phyloP scores from a whole-genome alignment of 176 grass and related monocot species.

The Musa troglodytarum region DNA sequence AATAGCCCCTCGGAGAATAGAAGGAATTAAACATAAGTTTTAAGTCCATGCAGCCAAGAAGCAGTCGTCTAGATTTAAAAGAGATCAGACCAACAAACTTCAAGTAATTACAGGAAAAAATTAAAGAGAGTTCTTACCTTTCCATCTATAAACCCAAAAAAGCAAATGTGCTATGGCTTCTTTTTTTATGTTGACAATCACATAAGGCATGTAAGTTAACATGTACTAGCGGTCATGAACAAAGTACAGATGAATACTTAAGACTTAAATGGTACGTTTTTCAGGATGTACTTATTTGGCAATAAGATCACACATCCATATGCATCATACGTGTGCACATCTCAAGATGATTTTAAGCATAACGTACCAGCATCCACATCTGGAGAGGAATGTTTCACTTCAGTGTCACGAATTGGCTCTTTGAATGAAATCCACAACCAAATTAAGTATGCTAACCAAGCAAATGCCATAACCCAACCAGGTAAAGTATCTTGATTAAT shows the following conservation, averaged over 20 bases:
- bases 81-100: not conserved
- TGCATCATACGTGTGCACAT: not conserved
- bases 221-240: too few species aligned
- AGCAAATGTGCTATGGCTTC: too few species aligned
- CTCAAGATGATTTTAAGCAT: not conserved
- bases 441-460: conserved; percentile 78
- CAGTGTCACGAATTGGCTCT: conserved; percentile 55
- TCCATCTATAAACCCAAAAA: too few species aligned
- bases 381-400: conserved; percentile 30
- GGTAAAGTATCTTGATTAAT: conserved; percentile 84
- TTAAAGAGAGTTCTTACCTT: not conserved
- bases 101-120: not conserved
- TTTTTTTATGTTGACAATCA: too few species aligned
- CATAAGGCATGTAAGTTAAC: too few species aligned
- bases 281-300: too few species aligned
- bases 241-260: too few species aligned
- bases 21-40: too few species aligned
- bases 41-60: too few species aligned
- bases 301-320: not conserved
- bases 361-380: conserved; percentile 44
- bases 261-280: too few species aligned
- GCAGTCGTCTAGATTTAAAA: too few species aligned
- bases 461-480: conserved; percentile 96
- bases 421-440: conserved; percentile 80
- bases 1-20: too few species aligned